phyloP scores from a whole-genome alignment of 352 stramenopile species.

The Pythium coloratum region DNA sequence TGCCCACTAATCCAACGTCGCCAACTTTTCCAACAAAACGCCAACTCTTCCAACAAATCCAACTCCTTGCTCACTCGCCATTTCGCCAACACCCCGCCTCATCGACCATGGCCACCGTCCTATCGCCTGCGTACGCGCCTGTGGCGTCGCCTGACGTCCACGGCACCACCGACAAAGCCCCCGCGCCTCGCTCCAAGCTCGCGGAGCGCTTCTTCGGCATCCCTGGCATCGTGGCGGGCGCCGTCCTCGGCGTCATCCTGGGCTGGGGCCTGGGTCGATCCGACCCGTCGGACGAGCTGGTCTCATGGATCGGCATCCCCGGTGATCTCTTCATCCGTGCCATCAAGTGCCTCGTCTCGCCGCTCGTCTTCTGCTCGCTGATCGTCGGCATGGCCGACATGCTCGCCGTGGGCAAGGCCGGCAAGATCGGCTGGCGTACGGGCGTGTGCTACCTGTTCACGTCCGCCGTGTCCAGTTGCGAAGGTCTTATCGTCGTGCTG shows the following conservation, averaged over 20 bases:
- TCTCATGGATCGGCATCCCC: constrained; percentile 38
- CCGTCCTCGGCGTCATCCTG: constrained; percentile 20
- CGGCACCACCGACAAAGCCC: neutral
- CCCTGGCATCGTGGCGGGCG: constrained; percentile 24
- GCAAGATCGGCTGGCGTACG: constrained; percentile 33
- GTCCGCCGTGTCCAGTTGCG: constrained; percentile 6
- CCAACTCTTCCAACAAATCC: neutral
- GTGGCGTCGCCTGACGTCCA: constrained; percentile 1
- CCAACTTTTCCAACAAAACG: neutral
- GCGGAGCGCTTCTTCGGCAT: constrained; percentile 20
- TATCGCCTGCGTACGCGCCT: constrained; percentile 1
- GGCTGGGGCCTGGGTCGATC: constrained; percentile 13
- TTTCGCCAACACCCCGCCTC: neutral
- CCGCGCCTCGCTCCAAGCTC: constrained; percentile 14
- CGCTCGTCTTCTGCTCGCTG: constrained; percentile 8
- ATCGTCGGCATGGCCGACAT: constrained; percentile 32
- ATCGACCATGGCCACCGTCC: neutral
- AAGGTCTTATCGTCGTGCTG: constrained; percentile 19
- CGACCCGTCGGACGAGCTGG: constrained; percentile 13
- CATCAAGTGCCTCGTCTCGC: constrained; percentile 23
- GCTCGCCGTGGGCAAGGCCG: constrained; percentile 32
- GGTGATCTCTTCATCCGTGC: constrained; percentile 43
- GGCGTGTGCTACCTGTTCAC: constrained; percentile 27
- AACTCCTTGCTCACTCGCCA: neutral
- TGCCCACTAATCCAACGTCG: neutral